Base-by-base conservation (phyloP, 257 asterid species). In the Fraxinus excelsior region DNA sequence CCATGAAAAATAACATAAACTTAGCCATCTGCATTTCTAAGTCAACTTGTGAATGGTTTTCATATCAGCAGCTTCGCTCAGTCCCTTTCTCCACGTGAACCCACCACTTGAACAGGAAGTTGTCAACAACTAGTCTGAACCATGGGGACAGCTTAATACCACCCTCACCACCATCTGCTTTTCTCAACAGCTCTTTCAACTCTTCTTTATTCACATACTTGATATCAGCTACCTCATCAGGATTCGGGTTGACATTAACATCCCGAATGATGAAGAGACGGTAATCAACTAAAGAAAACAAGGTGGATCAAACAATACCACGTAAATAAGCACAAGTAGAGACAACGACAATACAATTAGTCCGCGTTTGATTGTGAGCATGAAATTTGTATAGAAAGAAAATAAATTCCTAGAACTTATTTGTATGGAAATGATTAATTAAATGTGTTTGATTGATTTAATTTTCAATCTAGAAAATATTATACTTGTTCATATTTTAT, bases 81-180 rank as follows among this genome's bases (percentile, higher is more conserved):
- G 97, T 92, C 72, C 91, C 96, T 6, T 85, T 82, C 86, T 90
- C 92, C 4, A 90, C 94, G 51, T 91, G 94, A 60, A 90, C 98
- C 97, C 98, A 94, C 98, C 98, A 94, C 84, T 87, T 90, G 88
- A 87, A 86, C 87, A 94, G 81, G 89, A 94, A 94, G 74, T 89
- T 94, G 76, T 92, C 97, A 0, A 92, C 97, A 0, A 94, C 88
- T 60, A 94, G 83, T 76, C 94, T 83, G 91, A 94, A 92, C 98
- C 97, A 92, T 0, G 98, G 98, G 51, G 98, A 90, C 42, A 94
- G 89, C 87, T 86, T 88, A 75, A 94, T 38, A 19, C 96, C 97
- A 25, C 64, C 97, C 79, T 94, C 93, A 0, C 97, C 97, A 0
- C 94, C 90, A 74, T 92, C 96, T 8, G 97, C 98, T 85, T 94